Evolutionary conservation across 345 rosid species (phyloP).

Genomic region (Citrus trifoliata): DNA sequence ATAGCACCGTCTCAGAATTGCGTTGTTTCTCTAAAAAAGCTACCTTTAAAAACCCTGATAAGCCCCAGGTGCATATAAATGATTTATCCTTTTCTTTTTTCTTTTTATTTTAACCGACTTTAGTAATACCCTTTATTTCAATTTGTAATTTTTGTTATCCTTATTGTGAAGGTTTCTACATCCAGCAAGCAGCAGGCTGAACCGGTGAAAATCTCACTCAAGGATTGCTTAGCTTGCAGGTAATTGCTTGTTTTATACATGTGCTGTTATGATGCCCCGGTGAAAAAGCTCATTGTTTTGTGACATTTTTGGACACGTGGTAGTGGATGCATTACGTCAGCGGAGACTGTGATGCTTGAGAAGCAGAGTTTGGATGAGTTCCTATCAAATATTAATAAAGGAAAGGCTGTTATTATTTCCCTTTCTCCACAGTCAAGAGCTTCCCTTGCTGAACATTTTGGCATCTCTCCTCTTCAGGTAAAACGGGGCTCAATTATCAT

Average conservation of each 20-base stretch:
- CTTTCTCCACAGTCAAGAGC: conserved; percentile 89
- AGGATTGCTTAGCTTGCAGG: conserved; percentile 99
- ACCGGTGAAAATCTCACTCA: conserved; percentile 88
- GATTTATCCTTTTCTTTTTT: neutral
- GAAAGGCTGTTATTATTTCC: conserved; percentile 64
- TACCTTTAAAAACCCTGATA: conserved; percentile 36
- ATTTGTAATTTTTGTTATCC: conserved; percentile 3
- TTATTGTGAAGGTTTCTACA: conserved; percentile 44
- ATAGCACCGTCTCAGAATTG: conserved; percentile 92
- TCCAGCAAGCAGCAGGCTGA: conserved; percentile 41
- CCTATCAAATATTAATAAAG: conserved; percentile 56
- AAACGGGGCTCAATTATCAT: neutral
- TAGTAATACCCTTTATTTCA: neutral
- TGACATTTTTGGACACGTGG: conserved; percentile 11
- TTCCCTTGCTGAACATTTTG: conserved; percentile 74
- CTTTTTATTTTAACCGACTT: neutral
- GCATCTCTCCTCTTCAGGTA: conserved; percentile 66
- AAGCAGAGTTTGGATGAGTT: conserved; percentile 93
- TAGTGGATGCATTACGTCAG: conserved; percentile 95
- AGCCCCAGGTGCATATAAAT: conserved; percentile 44
- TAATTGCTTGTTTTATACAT: conserved; percentile 11
- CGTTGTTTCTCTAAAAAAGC: conserved; percentile 67
- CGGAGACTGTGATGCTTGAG: conserved; percentile 96
- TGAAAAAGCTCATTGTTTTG: neutral
- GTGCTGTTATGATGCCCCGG: neutral